Evolutionary conservation across 495 filamentous ascomycete species (phyloP), one percentile per base, ranked within the genome.

Genomic region (Clavariopsis aquatica): DNA sequence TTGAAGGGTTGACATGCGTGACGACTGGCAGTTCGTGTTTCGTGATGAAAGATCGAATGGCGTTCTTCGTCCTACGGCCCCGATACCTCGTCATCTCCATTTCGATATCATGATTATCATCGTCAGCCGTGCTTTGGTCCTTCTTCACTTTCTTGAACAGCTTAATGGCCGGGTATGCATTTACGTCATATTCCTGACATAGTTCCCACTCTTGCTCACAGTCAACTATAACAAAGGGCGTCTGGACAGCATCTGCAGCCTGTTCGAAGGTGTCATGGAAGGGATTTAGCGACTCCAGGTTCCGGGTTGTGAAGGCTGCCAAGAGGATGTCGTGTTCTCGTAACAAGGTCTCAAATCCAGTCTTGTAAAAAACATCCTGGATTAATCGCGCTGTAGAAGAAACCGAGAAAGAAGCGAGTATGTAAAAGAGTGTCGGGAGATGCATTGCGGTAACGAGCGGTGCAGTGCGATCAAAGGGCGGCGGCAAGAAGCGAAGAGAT

Each of bases 91-190:
- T 38, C 15, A 38, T 26, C 54, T 60, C 38, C 15, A 17, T 29
- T 17, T 26, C 27, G 9, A 20, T 24, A 6, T 23, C 47, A 22
- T n/a, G n/a, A n/a, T 36, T 45, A 20, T 45, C 36, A 43, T 57
- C 31, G 20, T 19, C 53, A 43, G 19, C 45, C 36, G 10, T 17
- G 5, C 27, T 23, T 29, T 24, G 26, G 10, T 54, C 51, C 4
- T 36, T 54, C 23, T 34, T 36, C n/a, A 34, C 12, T 54, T 31
- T 49, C 43, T 0, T 52, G 17, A 79, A 80, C n/a, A 81, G 72
- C 10, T 79, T 76, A 26, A 83, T 72, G 10, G 81, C 71, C 7
- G 81, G 81, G 64, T 79, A 82, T 13, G 79, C 80, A 3, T 73
- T 71, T 23, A 83, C 66, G 17, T 68, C 68, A 53, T 74, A 71